Evolutionary conservation across 768 basidiomycete genomes (phyloP), one percentile per base, ranked within the genome.

Genomic region (Suillus discolor): DNA sequence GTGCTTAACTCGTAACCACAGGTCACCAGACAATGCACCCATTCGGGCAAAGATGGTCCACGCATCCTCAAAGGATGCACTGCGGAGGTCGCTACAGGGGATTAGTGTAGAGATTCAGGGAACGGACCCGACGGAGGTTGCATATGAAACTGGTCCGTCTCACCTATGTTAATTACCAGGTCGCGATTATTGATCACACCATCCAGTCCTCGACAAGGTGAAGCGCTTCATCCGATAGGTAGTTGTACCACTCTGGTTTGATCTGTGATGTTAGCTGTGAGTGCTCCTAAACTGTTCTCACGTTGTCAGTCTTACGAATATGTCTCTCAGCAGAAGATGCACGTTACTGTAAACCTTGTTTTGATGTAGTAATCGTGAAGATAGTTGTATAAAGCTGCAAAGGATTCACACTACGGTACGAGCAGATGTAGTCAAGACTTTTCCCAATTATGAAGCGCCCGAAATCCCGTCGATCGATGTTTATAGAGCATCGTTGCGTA

Each of bases 21-120:
- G 97, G 97, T 85, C 89, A 23, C 96, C 97, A 68, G 94, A 96
- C 72, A 79, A 77, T 51, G 89, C 94, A 49, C 92, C 87, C 80
- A 84, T 96, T 78, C 95, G 92, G 80, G 83, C 87, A 74, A 98
- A 96, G 89, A 98, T 98, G 96, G 71, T 97, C 71, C 91, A 87
- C 79, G 91, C 97, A 3, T 89, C 94, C 20, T 98, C 96, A 62
- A 90, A 87, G 74, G 92, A 94, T 34, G 89, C 89, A 6, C 79
- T 99, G 69, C 85, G 87, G 72, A 86, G 84, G 62, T 74, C 85
- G 39, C 84, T 99, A 36, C 86, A 85, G 31, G 97, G 96, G 63
- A 84, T 97, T 69, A 82, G 85, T 6, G 74, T 85, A 57, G 95
- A 97, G 76, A 83, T 99, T 63, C 96, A 98, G 77, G 96, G 87